Percentiles rank a stretch among this genome's conserved stretches.
These are phyloP conservation scores for Microthlaspi erraticum DNA, from an alignment of 345 rosid genomes.

Conservation along the genomic window DNA sequence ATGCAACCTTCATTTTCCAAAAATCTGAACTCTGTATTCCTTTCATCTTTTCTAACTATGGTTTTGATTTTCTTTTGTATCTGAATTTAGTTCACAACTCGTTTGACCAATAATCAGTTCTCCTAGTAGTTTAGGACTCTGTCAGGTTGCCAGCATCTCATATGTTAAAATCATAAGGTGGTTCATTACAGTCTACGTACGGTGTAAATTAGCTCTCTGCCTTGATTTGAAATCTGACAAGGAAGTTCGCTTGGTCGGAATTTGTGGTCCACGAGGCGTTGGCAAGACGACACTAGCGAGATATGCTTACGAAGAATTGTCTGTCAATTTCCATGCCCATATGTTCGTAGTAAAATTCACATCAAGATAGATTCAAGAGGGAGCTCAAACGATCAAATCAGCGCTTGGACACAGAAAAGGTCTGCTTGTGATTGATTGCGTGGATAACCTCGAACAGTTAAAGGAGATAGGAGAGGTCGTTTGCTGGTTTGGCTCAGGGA, in stretches of 20 bases:
- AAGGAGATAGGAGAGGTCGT: conserved; percentile 6
- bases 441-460: conserved; percentile 8
- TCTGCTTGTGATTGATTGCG: conserved; percentile 16
- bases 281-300: conserved; percentile 34
- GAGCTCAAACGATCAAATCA: not conserved
- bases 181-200: no score
- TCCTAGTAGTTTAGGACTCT: no score
- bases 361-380: not conserved
- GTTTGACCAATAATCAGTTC: no score
- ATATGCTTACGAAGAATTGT: not conserved
- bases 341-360: conserved; percentile 12
- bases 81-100: no score
- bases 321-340: conserved; percentile 8
- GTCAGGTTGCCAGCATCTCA: no score
- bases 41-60: no score
- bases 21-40: no score
- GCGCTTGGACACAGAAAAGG: not conserved
- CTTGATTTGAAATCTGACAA: conserved; percentile 5
- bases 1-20: no score
- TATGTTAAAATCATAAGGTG: no score
- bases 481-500: conserved; percentile 21
- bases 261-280: conserved; percentile 27
- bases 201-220: no score
- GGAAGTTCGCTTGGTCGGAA: conserved; percentile 26
- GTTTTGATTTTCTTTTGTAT: no score